Evolutionary conservation across 1,284 basidiomycete species (phyloP).

Genomic region (Inonotus obliquus): DNA sequence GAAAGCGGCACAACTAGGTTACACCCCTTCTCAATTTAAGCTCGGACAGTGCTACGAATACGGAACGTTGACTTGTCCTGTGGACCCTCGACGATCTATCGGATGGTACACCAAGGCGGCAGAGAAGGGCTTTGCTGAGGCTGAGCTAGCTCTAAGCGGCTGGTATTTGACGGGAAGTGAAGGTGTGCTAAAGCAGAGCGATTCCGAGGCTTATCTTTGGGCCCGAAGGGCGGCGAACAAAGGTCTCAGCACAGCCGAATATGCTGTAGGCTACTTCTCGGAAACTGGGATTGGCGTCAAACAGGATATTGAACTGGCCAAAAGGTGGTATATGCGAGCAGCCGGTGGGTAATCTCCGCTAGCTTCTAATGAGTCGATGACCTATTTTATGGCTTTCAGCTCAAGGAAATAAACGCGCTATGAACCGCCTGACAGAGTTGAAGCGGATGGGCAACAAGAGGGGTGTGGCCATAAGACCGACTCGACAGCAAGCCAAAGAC

Average conservation of each 20-base stretch:
- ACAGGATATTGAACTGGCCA: conserved; percentile 93
- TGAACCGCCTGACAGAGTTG: conserved; percentile 92
- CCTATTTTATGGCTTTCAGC: conserved; percentile 40
- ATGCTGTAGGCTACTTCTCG: conserved; percentile 95
- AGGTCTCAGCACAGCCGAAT: conserved; percentile 90
- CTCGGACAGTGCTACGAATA: conserved; percentile 95
- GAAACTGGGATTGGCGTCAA: conserved; percentile 98
- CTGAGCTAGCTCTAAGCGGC: conserved; percentile 92
- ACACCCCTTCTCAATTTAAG: conserved; percentile 92
- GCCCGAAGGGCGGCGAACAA: conserved; percentile 90
- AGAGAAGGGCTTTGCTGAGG: conserved; percentile 91
- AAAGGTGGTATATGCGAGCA: conserved; percentile 98
- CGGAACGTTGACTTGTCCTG: conserved; percentile 82
- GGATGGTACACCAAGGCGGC: conserved; percentile 99
- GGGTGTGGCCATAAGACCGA: conserved; percentile 73
- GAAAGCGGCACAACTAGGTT: conserved; percentile 91
- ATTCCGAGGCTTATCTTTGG: conserved; percentile 97
- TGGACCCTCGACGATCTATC: conserved; percentile 91
- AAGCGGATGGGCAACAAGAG: conserved; percentile 75
- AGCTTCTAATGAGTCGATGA: neutral
- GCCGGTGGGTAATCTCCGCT: conserved; percentile 60
- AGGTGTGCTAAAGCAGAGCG: conserved; percentile 94
- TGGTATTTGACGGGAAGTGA: conserved; percentile 98
- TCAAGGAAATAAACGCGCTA: conserved; percentile 92
- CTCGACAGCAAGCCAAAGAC: conserved; percentile 85